Evolutionary conservation across 176 grass and related monocot species (phyloP), one percentile per base, ranked within the genome.

Genomic region (Coix lacrymajobi): DNA sequence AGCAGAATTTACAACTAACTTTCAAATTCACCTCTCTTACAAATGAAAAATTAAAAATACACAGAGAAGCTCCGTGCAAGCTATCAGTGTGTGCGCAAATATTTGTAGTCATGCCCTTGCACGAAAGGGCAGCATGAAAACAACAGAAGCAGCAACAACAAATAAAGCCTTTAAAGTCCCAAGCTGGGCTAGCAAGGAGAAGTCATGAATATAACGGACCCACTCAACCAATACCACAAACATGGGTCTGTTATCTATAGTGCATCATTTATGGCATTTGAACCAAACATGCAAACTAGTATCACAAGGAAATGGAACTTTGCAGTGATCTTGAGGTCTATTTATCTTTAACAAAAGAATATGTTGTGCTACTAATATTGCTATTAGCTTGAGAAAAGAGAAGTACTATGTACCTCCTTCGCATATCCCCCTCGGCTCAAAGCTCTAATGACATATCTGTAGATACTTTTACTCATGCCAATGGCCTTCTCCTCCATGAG

Each of bases 401-500:
- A 79, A 78, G 30, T 84, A 86, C 52, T 16, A 7, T 5, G 1
- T 91, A 95, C 92, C 91, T 98, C 89, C 79, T 90, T 90, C 38
- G 51, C 20, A 77, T 90, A 87, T 78, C 87, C 91, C 56, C 91
- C 89, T 91, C 86, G 88, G 56, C 74, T 82, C 73, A 95, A 85
- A 52, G 96, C 92, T 82, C 52, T 79, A 88, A 89, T 79, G 36
- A 85, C 85, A 69, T 45, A 91, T 84, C 62, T 73, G 67, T 84
- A 88, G 58, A 62, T 77, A 66, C 61, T 48, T 78, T 91, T 90
- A 81, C 75, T 85, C 56, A 90, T 46, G 81, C 76, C 28, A 69
- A 95, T 71, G 26, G 22, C 71, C 58, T 93, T 93, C 39, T 87
- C 62, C 61, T 95, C 76, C 87, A 98, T 93, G 48, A 87, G 57